A percentile compares a stretch with the other conserved stretches of the same genome.
Evolutionary conservation across 2,329 filamentous ascomycete genomes (phyloP).

Genomic region (Aquanectria penicillioides): DNA sequence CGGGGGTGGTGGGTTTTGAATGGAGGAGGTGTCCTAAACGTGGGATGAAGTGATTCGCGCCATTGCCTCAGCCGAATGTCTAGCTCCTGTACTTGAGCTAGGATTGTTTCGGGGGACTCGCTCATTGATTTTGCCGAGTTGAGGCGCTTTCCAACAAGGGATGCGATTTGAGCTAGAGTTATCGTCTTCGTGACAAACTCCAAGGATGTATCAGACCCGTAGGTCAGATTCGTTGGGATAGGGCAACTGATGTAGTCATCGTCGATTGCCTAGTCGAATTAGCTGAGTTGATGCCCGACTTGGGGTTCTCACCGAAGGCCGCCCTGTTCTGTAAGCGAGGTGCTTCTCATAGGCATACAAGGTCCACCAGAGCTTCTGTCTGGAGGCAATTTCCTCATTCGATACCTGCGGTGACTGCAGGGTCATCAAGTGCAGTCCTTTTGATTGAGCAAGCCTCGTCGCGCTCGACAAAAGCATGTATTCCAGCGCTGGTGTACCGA

Average conservation of each 20-base stretch:
- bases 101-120: not conserved
- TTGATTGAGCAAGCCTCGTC: slow-evolving; percentile 1
- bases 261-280: slow-evolving; percentile 12
- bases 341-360: slow-evolving; percentile 12
- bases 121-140: not conserved
- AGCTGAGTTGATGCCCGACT: not conserved
- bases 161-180: not conserved
- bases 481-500: not conserved
- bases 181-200: slow-evolving; percentile 10
- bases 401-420: not conserved
- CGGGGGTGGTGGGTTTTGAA: not conserved
- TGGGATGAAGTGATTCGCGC: not conserved
- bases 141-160: not conserved
- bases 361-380: slow-evolving; percentile 8
- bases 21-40: not conserved
- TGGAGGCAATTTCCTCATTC: not conserved
- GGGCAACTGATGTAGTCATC: slow-evolving; percentile 14
- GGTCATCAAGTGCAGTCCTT: not conserved
- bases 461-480: slow-evolving; percentile 7
- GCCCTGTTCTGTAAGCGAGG: not conserved
- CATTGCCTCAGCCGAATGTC: not conserved
- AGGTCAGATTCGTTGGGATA: not conserved
- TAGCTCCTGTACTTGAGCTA: not conserved
- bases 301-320: not conserved
- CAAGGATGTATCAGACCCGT: not conserved